Conservation (phyloP, 192 early-diverging fungal genomes). For the Coemansia sp. region DNA sequence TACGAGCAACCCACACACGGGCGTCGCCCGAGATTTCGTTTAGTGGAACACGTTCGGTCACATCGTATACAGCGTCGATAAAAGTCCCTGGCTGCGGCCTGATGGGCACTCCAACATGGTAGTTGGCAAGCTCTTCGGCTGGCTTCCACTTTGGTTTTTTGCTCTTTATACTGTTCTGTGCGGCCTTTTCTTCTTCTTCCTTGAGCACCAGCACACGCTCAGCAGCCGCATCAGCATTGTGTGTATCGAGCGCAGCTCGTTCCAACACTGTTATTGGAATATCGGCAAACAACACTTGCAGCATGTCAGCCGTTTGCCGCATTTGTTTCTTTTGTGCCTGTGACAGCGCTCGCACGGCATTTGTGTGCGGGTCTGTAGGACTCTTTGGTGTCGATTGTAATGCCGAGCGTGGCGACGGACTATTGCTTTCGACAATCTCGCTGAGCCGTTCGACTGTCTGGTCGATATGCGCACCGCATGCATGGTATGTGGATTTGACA, state of each 20-base stretch:
- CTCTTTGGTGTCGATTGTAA: not conserved
- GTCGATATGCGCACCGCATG: slow-evolving; percentile 28
- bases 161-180: not conserved
- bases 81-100: not conserved
- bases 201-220: slow-evolving; percentile 15
- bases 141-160: slow-evolving; percentile 29
- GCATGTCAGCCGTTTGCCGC: not conserved
- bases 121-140: slow-evolving; percentile 21
- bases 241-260: slow-evolving; percentile 12
- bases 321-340: not conserved
- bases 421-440: not conserved
- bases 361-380: not conserved
- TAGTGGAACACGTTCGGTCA: slow-evolving; percentile 27
- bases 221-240: slow-evolving; percentile 26
- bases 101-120: slow-evolving; percentile 10
- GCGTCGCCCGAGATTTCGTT: slow-evolving; percentile 29
- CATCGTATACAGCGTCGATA: slow-evolving; percentile 7
- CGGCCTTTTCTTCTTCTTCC: not conserved
- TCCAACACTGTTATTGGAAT: slow-evolving; percentile 11
- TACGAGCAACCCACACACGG: slow-evolving; percentile 31
- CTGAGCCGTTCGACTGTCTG: slow-evolving; percentile 13
- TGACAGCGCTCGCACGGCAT: not conserved
- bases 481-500: slow-evolving; percentile 39
- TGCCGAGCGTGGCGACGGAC: not conserved
- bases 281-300: slow-evolving; percentile 33